A percentile compares a stretch with the other conserved stretches of the same genome.
phyloP scores from a whole-genome alignment of 306 rosid genomes.

The Vigna unguiculata region DNA sequence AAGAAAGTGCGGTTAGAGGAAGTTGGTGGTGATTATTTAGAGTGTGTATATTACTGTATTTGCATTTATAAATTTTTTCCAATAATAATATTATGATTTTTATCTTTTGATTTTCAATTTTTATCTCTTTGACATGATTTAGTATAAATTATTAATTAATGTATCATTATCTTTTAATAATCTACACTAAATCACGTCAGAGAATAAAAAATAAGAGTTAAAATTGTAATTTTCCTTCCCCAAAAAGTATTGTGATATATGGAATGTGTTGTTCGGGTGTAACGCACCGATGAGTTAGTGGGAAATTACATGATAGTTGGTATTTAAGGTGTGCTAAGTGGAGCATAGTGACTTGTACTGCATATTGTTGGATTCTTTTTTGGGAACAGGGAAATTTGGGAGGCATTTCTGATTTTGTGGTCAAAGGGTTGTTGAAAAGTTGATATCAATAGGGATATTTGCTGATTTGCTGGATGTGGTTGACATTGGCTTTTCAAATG shows the following conservation, averaged over 20 bases:
- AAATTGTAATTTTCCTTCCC: too few relatives aligned
- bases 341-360: constrained; percentile 28
- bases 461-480: constrained; percentile 43
- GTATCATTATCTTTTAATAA: too few relatives aligned
- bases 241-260: not conserved
- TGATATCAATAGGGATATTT: constrained; percentile 46
- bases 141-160: too few relatives aligned
- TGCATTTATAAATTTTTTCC: not conserved
- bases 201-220: too few relatives aligned
- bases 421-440: constrained; percentile 50
- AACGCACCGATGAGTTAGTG: constrained; percentile 15
- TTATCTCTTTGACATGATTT: too few relatives aligned
- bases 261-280: not conserved
- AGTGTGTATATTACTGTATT: not conserved
- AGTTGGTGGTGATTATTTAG: too few relatives aligned
- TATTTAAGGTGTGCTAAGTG: constrained; percentile 11
- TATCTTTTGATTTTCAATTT: too few relatives aligned
- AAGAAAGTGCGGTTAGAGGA: too few relatives aligned
- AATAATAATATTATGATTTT: too few relatives aligned
- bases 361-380: constrained; percentile 38
- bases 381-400: constrained; percentile 30
- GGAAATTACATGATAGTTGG: constrained; percentile 10
- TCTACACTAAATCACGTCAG: too few relatives aligned
- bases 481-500: constrained; percentile 41
- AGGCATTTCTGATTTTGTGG: constrained; percentile 15